A percentile compares a stretch with the other conserved stretches of the same genome.
Evolutionary conservation across 495 filamentous ascomycete species (phyloP).

Genomic region (Neurospora pannonica): DNA sequence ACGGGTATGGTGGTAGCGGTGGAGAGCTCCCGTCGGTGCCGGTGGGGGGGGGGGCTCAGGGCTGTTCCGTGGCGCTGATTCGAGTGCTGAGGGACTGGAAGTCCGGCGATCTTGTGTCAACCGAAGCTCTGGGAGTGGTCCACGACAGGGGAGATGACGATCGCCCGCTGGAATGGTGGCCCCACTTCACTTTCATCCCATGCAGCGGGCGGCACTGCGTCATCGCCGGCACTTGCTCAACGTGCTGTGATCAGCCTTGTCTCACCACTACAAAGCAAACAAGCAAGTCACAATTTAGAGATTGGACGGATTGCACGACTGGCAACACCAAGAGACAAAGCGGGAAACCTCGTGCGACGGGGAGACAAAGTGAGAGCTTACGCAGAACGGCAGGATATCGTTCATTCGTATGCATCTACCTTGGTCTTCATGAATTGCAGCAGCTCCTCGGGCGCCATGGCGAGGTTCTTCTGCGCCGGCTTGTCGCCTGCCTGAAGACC

Average conservation of each 20-base stretch:
- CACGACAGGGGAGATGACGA: background rate
- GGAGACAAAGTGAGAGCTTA: slow-evolving; percentile 50
- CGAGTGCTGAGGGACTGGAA: background rate
- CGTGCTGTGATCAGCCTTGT: background rate
- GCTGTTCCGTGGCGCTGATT: background rate
- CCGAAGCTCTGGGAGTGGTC: background rate
- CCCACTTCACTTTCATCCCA: background rate
- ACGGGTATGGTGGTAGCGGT: background rate
- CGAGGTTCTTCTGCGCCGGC: slow-evolving; percentile 6
- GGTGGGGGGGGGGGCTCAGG: background rate
- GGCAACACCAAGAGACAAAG: background rate
- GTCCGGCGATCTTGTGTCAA: background rate
- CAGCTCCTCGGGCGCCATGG: slow-evolving; percentile 27
- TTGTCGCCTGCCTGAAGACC: background rate
- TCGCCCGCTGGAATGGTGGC: background rate
- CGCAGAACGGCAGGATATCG: slow-evolving; percentile 53
- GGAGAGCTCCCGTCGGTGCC: background rate
- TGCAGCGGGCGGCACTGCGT: background rate
- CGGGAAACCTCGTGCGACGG: slow-evolving; percentile 60
- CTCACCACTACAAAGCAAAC: background rate
- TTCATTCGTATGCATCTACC: slow-evolving; percentile 23
- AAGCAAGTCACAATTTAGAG: background rate
- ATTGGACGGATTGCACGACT: background rate
- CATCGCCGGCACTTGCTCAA: background rate
- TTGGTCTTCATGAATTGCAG: slow-evolving; percentile 23